Evolutionary conservation across 805 yeast species (phyloP).

Genomic region (Starmerella floris): DNA sequence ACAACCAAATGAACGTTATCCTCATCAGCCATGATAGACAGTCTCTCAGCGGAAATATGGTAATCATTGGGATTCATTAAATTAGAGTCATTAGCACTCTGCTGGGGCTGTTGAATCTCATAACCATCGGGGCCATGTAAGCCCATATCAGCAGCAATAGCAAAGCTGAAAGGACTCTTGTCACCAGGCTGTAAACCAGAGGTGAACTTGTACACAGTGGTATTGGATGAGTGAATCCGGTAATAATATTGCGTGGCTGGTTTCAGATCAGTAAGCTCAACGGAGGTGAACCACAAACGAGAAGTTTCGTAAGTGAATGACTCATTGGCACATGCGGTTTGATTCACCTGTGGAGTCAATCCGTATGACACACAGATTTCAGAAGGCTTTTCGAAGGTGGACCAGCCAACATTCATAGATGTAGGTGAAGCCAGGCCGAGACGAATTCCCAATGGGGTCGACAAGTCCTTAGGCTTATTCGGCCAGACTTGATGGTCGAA

Average conservation of each 20-base stretch:
- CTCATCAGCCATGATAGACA: neutral
- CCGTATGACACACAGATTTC: slow-evolving; percentile 4
- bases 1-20: neutral
- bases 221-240: slow-evolving; percentile 1
- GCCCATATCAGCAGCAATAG: slow-evolving; percentile 6
- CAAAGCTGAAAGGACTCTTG: slow-evolving; percentile 3
- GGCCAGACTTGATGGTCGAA: slow-evolving; percentile 3
- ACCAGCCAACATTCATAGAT: slow-evolving; percentile 9
- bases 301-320: slow-evolving; percentile 5
- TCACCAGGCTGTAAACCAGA: neutral
- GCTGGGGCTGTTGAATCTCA: neutral
- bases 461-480: slow-evolving; percentile 1
- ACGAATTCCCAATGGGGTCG: slow-evolving; percentile 5
- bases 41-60: slow-evolving; percentile 2
- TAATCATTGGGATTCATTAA: slow-evolving; percentile 2
- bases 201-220: slow-evolving; percentile 1
- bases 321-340: neutral
- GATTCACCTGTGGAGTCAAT: neutral
- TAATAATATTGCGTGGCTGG: slow-evolving; percentile 3
- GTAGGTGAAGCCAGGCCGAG: slow-evolving; percentile 2
- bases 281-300: slow-evolving; percentile 1
- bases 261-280: slow-evolving; percentile 4
- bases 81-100: neutral
- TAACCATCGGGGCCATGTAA: slow-evolving; percentile 4
- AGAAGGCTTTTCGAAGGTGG: slow-evolving; percentile 2